Evolutionary conservation across 768 basidiomycete species (phyloP), one percentile per base, ranked within the genome.

Genomic region (Amanita subjunquillea): DNA sequence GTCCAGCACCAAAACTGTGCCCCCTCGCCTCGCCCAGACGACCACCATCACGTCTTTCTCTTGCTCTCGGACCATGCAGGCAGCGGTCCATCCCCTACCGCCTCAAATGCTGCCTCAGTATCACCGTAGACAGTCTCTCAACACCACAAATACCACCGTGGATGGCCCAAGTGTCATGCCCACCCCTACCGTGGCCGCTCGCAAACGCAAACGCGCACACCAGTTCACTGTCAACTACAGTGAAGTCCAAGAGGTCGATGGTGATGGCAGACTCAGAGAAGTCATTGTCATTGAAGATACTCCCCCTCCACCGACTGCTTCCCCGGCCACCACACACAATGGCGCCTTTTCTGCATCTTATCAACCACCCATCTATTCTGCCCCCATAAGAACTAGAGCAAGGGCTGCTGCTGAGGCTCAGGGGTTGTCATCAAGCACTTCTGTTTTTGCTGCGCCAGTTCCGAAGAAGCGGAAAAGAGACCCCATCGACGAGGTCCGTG

Each of bases 241-340:
- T 64, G 88, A 91, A 65, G 87, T 90, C 38, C 83, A 91, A 61
- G 90, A 92, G 70, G 77, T 91, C 65, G 90, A 92, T 69, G 76
- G 73, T 59, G 73, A 84, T 46, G 90, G 90, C 55, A 73, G 76
- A 58, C 73, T 90, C 37, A 73, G 90, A 50, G 90, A 92, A 67
- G 86, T 92, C 65, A 92, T 93, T 68, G 85, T 93, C 60, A 91
- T 93, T 67, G 91, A 93, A 60, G 91, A 93, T 71, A 91, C 91
- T 41, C 90, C 90, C 27, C 84, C 85, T 36, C 89, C 89, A 40
- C 79, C 83, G 51, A 88, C 89, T 48, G 78, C 83, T 63, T 87
- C 86, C 48, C 85, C 87, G 53, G 80, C 86, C 55, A 76, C 82
- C 32, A 82, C 84, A 29, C 78, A 83, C 65, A 81, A 78, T 58